phyloP scores from a whole-genome alignment of 306 rosid species.

The Citrullus amarus region DNA sequence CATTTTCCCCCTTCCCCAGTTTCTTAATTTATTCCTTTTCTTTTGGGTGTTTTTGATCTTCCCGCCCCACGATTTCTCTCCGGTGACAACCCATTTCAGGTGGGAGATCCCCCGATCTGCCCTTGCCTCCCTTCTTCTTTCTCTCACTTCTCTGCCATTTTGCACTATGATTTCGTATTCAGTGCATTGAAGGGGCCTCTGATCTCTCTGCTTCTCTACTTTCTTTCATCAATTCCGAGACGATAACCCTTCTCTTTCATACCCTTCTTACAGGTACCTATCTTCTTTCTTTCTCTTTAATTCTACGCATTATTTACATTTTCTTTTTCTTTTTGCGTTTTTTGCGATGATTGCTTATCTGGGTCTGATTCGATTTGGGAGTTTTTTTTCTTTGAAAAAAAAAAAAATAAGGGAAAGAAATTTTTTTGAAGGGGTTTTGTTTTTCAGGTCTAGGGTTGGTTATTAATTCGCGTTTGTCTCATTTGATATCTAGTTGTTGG shows the following conservation, averaged over 20 bases:
- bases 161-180: slow-evolving; percentile 24
- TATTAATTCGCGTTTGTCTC: slow-evolving; percentile 9
- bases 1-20: neutral
- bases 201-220: slow-evolving; percentile 15
- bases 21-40: neutral
- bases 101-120: neutral
- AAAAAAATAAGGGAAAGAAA: neutral
- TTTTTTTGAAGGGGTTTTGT: neutral
- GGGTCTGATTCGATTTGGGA: neutral
- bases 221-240: slow-evolving; percentile 28
- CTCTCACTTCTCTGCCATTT: slow-evolving; percentile 7
- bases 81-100: neutral
- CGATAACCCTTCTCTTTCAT: slow-evolving; percentile 19
- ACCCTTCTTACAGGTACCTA: neutral
- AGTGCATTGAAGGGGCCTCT: slow-evolving; percentile 21
- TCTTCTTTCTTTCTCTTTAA: neutral
- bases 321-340: neutral
- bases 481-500: slow-evolving; percentile 16
- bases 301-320: neutral
- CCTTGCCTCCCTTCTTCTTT: neutral
- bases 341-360: slow-evolving; percentile 7
- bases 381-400: neutral
- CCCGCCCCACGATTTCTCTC: slow-evolving; percentile 7
- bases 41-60: neutral
- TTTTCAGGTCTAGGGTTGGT: slow-evolving; percentile 7